phyloP scores from a whole-genome alignment of 257 asterid species.

The Ballota nigra region DNA sequence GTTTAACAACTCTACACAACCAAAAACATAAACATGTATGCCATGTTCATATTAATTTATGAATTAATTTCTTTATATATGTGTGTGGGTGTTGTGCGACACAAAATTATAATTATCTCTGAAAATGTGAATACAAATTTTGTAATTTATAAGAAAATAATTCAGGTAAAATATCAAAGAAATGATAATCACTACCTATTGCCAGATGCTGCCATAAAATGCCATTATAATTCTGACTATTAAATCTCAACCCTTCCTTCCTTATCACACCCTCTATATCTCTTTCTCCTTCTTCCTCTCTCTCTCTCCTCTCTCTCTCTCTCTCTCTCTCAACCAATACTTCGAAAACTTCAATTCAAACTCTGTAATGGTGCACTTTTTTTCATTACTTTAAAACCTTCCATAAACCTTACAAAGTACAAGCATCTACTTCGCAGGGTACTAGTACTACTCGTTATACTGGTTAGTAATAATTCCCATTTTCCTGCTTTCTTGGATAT shows the following conservation, averaged over 20 bases:
- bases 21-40: not conserved
- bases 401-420: slow-evolving; percentile 30
- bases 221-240: slow-evolving; percentile 63
- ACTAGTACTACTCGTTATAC: slow-evolving; percentile 26
- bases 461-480: slow-evolving; percentile 2
- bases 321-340: slow-evolving; percentile 17
- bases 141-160: slow-evolving; percentile 20
- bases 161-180: not conserved
- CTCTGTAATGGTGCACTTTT: slow-evolving; percentile 31
- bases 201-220: slow-evolving; percentile 61
- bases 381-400: slow-evolving; percentile 28
- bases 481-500: slow-evolving; percentile 23
- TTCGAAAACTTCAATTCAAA: slow-evolving; percentile 13
- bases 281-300: slow-evolving; percentile 19
- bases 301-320: not conserved
- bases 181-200: slow-evolving; percentile 25
- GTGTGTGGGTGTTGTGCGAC: not conserved
- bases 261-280: slow-evolving; percentile 65
- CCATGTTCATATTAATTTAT: not conserved
- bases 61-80: not conserved
- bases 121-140: slow-evolving; percentile 20
- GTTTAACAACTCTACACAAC: too few relatives aligned
- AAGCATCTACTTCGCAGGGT: slow-evolving; percentile 22
- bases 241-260: slow-evolving; percentile 95
- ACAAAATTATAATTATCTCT: not conserved